These are phyloP conservation scores for Candida insectalens DNA, from an alignment of 805 yeast genomes.

Conservation along the genomic window DNA sequence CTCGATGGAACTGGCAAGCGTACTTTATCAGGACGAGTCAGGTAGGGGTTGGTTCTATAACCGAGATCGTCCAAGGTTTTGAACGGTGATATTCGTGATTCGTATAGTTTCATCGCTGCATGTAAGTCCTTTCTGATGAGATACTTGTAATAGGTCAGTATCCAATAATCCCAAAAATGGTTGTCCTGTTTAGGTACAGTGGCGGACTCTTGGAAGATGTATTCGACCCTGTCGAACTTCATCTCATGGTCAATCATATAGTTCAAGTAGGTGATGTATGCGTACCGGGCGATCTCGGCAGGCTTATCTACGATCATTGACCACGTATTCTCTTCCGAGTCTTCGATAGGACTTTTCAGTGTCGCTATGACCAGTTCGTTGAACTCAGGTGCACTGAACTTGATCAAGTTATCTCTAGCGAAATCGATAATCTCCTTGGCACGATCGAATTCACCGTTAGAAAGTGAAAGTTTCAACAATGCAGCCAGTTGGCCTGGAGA, in stretches of 20 bases:
- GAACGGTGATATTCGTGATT: conserved; percentile 8
- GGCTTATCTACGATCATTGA: conserved; percentile 12
- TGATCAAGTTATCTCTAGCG: conserved; percentile 16
- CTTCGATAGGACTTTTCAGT: conserved; percentile 6
- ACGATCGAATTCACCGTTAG: conserved; percentile 17
- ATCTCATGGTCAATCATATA: conserved; percentile 17
- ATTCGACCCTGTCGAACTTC: conserved; percentile 16
- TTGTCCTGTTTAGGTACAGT: conserved; percentile 3
- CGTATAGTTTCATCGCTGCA: conserved; percentile 16
- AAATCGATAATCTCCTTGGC: conserved; percentile 21
- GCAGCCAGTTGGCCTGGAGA: conserved; percentile 23
- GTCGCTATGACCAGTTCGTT: conserved; percentile 22
- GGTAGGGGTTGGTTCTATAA: conserved; percentile 20
- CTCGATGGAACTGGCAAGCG: conserved; percentile 9
- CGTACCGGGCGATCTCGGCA: conserved; percentile 14
- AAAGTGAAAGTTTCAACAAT: conserved; percentile 18
- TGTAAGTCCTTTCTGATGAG: conserved; percentile 15
- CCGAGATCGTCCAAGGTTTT: conserved; percentile 9
- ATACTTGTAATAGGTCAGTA: conserved; percentile 22
- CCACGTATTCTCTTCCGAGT: conserved; percentile 18
- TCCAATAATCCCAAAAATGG: conserved; percentile 23
- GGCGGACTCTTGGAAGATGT: conserved; percentile 13
- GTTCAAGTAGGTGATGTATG: conserved; percentile 20
- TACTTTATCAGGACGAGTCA: conserved; percentile 15
- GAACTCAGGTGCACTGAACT: conserved; percentile 20